Evolutionary conservation across 176 grass and related monocot genomes (phyloP).

Genomic region (Thalia dealbata): DNA sequence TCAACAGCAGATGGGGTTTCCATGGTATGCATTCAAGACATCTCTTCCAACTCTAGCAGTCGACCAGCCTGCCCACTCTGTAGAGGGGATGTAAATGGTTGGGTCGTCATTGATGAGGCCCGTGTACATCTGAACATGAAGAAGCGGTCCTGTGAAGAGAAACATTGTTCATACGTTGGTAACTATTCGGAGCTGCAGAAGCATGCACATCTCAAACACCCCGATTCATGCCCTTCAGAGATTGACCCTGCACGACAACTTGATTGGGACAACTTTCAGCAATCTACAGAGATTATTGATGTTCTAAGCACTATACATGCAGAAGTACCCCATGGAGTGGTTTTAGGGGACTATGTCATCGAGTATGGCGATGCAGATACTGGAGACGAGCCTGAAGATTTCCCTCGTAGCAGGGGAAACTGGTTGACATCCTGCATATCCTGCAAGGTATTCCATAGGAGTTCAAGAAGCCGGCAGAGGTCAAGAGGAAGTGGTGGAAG

Average conservation of each 20-base stretch:
- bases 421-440: slow-evolving; percentile 89
- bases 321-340: slow-evolving; percentile 73
- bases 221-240: slow-evolving; percentile 75
- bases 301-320: slow-evolving; percentile 85
- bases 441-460: slow-evolving; percentile 49
- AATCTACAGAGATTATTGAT: slow-evolving; percentile 90
- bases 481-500: slow-evolving; percentile 29
- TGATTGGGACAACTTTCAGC: slow-evolving; percentile 98
- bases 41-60: slow-evolving; percentile 48
- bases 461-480: slow-evolving; percentile 51
- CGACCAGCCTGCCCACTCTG: slow-evolving; percentile 69
- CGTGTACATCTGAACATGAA: slow-evolving; percentile 75
- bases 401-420: slow-evolving; percentile 38
- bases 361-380: slow-evolving; percentile 92
- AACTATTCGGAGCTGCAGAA: slow-evolving; percentile 86
- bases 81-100: slow-evolving; percentile 81
- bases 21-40: slow-evolving; percentile 62
- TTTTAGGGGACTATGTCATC: slow-evolving; percentile 88
- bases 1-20: slow-evolving; percentile 27
- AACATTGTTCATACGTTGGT: slow-evolving; percentile 50
- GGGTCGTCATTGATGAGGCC: slow-evolving; percentile 69
- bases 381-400: slow-evolving; percentile 72
- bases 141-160: slow-evolving; percentile 76
- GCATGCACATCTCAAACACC: slow-evolving; percentile 77
- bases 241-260: slow-evolving; percentile 67